phyloP scores from a whole-genome alignment of 1,284 basidiomycete species.

The Takashimella tepidaria region DNA sequence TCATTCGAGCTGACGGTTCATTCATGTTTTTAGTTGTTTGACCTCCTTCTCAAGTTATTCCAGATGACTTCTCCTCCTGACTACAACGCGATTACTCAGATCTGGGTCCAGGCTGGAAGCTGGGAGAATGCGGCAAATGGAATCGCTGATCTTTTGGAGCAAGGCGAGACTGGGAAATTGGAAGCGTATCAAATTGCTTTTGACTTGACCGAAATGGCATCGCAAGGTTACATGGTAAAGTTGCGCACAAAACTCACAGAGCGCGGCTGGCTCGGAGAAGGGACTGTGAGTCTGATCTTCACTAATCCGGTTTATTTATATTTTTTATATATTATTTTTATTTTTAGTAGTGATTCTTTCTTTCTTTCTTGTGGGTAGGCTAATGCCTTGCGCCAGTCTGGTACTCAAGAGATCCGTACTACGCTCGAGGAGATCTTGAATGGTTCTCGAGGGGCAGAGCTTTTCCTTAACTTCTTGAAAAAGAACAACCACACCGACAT shows the following conservation, averaged over 20 bases:
- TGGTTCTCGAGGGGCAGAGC: constrained; percentile 81
- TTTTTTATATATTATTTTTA: too few species aligned
- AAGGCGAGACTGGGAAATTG: constrained; percentile 51
- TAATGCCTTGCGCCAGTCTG: too few species aligned
- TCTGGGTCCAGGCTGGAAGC: constrained; percentile 74
- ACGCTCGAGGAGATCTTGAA: constrained; percentile 58
- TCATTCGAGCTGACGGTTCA: neutral
- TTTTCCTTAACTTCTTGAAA: constrained; percentile 90
- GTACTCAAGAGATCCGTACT: constrained; percentile 55
- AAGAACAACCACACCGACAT: constrained; percentile 89
- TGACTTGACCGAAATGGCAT: constrained; percentile 85
- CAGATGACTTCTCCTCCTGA: constrained; percentile 61
- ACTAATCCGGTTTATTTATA: too few species aligned
- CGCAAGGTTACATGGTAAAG: constrained; percentile 81
- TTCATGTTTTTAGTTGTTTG: constrained; percentile 45
- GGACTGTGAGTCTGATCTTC: constrained; percentile 49
- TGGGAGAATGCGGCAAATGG: constrained; percentile 56
- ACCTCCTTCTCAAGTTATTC: constrained; percentile 69
- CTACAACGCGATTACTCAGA: constrained; percentile 73
- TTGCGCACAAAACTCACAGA: constrained; percentile 48
- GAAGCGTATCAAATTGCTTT: constrained; percentile 91
- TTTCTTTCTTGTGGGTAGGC: too few species aligned
- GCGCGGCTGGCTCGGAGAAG: constrained; percentile 28
- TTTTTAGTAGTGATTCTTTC: too few species aligned
- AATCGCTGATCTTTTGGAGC: constrained; percentile 41